These are phyloP conservation scores for Calycina herbarum DNA, from an alignment of 2,329 filamentous ascomycete species.

Conservation along the genomic window DNA sequence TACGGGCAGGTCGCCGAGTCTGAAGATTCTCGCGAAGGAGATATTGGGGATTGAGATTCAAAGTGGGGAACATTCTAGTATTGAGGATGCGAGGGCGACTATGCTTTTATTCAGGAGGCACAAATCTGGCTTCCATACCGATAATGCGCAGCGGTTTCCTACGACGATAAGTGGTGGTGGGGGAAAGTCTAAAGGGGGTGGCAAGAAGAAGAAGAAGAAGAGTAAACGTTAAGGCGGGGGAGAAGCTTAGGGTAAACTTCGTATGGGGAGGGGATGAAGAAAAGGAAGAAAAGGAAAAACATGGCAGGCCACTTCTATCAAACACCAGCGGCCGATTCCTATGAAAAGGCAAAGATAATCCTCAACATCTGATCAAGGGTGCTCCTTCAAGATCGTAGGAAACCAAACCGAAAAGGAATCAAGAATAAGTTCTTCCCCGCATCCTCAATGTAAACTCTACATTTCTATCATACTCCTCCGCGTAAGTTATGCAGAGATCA, in stretches of 20 bases:
- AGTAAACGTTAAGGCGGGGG: conserved; percentile 23
- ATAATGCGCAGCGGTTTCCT: conserved; percentile 69
- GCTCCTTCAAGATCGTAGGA: no score
- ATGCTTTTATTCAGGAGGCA: conserved; percentile 86
- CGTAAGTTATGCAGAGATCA: no score
- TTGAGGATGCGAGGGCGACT: conserved; percentile 80
- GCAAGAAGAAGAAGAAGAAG: conserved; percentile 25
- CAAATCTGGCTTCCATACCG: conserved; percentile 82
- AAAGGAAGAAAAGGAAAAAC: no score
- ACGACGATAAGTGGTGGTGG: conserved; percentile 24
- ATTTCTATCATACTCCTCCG: no score
- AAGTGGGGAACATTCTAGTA: conserved; percentile 62
- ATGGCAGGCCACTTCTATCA: no score
- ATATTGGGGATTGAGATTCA: conserved; percentile 64
- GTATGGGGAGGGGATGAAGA: no score
- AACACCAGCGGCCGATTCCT: no score
- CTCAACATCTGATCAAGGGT: no score
- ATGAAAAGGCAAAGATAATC: no score
- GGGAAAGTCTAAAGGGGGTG: conserved; percentile 45
- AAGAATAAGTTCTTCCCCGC: no score
- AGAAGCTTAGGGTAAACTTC: not conserved
- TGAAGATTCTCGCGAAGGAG: conserved; percentile 59
- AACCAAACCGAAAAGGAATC: no score
- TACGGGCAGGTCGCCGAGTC: conserved; percentile 66
- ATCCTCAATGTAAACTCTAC: no score